Base-by-base conservation (phyloP, 306 rosid species). In the Cicer yamashitae region DNA sequence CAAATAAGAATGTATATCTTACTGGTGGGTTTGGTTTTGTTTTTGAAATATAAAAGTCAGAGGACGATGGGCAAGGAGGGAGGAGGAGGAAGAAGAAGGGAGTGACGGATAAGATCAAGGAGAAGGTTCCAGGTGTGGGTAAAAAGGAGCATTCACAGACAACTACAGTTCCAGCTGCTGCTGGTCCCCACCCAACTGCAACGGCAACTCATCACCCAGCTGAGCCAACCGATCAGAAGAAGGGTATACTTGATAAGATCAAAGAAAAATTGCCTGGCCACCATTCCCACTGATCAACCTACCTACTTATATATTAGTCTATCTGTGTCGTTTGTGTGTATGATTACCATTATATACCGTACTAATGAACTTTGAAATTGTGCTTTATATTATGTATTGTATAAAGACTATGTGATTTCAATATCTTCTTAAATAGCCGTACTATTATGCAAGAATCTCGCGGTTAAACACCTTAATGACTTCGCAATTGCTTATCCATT, bases 261-360 rank as follows among this genome's bases (percentile, higher is more conserved):
- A 91, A 77, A 80, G 92, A 89, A 17, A 93, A 88, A 78, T 79
- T 93, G 59, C 94, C 96, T 11, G 97, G 97, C 22, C 96, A 89
- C 44, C 90, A 85, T 71, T 30, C 0, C 59, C 70, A 74, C 52
- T 82, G 58, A 68, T 8, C 14, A 45, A 54, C 34, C 4, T 25
- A 25, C 34, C 34, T 25, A 25, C 34, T 25, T 25, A 25, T 25
- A 25, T 25, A 25, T 25, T 3, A 25, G 4, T 25, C 34, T 60
- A 6, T 60, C 11, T 56, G 4, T 57, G 64, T 51, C 22, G 57
- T 51, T 51, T 51, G 57, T 51, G 57, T 51, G 1, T 51, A 14
- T 14, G 10, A 51, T 50, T 46, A 50, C 7, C 14, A 51, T 10
- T 51, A 51, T n/a, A 6, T 18, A 51, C 15, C 6, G 20, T 14